Conservation (phyloP, 1,284 basidiomycete species). For the Rhizoctonia solani region DNA sequence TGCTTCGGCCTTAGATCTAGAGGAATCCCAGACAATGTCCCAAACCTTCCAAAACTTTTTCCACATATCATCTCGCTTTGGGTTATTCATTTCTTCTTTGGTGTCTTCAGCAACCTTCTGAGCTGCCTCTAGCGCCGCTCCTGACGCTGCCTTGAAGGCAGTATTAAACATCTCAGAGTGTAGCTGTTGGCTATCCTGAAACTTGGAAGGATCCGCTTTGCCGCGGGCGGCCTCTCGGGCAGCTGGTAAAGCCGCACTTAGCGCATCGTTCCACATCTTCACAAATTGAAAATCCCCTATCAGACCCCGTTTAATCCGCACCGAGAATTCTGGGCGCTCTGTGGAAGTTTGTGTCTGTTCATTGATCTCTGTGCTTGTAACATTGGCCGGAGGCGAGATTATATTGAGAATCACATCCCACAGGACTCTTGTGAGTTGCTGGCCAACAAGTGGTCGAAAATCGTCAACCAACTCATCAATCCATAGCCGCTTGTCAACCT, state of each 20-base stretch:
- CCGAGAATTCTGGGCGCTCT: not conserved
- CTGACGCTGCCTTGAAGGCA: not conserved
- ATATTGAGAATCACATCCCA: not conserved
- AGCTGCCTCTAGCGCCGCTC: not conserved
- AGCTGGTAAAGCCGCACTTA: not conserved
- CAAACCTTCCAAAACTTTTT: constrained; percentile 2
- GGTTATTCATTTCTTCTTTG: not conserved
- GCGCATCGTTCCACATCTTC: not conserved
- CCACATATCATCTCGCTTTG: constrained; percentile 3
- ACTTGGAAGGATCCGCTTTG: not conserved
- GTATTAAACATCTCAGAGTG: not conserved
- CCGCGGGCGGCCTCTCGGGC: not conserved
- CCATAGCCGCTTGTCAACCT: not conserved
- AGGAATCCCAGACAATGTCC: not conserved
- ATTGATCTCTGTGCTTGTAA: not conserved
- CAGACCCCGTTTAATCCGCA: not conserved
- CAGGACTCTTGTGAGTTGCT: not conserved
- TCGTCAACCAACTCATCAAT: not conserved
- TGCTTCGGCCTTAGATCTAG: not conserved
- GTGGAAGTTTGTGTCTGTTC: not conserved
- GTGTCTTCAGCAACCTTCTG: not conserved
- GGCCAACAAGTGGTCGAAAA: not conserved
- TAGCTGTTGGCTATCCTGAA: not conserved
- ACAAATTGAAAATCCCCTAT: not conserved
- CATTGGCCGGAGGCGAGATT: not conserved